Conservation (phyloP, 2,329 filamentous ascomycete genomes). For the Cladophialophora bantiana region DNA sequence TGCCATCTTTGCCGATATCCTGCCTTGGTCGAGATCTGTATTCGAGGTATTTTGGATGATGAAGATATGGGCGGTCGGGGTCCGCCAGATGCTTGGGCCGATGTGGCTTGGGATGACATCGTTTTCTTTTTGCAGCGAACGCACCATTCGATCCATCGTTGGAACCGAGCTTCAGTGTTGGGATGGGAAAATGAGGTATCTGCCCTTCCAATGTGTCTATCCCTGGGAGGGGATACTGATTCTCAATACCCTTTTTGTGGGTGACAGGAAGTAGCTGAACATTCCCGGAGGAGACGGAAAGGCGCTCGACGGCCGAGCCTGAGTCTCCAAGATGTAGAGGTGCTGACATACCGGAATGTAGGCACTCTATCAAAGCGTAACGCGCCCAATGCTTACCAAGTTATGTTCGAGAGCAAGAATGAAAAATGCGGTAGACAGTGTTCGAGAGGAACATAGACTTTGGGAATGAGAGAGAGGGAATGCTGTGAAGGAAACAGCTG, state of each 20-base stretch:
- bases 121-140: slow-evolving; percentile 18
- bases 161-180: slow-evolving; percentile 36
- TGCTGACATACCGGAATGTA: slow-evolving; percentile 26
- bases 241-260: slow-evolving; percentile 42
- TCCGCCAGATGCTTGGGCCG: slow-evolving; percentile 17
- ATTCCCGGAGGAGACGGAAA: slow-evolving; percentile 54
- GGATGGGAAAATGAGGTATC: slow-evolving; percentile 28
- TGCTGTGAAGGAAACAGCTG: slow-evolving; percentile 25
- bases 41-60: slow-evolving; percentile 50
- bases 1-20: slow-evolving; percentile 53
- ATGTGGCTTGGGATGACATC: slow-evolving; percentile 14
- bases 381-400: slow-evolving; percentile 29
- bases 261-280: slow-evolving; percentile 48
- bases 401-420: slow-evolving; percentile 24
- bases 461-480: slow-evolving; percentile 34
- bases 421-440: slow-evolving; percentile 25
- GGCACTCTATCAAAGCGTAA: slow-evolving; percentile 26
- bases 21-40: slow-evolving; percentile 53
- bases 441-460: slow-evolving; percentile 25
- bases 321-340: slow-evolving; percentile 18
- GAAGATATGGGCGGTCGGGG: slow-evolving; percentile 33
- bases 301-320: slow-evolving; percentile 14
- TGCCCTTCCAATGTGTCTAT: slow-evolving; percentile 7
- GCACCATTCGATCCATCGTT: slow-evolving; percentile 33
- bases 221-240: slow-evolving; percentile 30